Conservation (phyloP, 1,284 basidiomycete genomes). For the Leccinum cinnamomeum region DNA sequence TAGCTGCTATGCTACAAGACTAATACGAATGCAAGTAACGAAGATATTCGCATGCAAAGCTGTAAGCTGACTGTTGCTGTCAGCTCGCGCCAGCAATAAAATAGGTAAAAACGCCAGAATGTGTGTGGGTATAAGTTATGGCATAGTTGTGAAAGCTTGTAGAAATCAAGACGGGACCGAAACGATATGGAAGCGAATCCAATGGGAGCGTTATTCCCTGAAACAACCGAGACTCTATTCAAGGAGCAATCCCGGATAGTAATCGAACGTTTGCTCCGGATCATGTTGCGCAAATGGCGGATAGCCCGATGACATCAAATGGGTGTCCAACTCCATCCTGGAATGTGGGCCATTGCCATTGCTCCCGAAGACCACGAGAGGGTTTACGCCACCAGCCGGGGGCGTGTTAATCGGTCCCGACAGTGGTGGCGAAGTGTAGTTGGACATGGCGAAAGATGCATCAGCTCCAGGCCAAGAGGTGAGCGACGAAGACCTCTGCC, state of each 20-base stretch:
- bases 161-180: conserved; percentile 1
- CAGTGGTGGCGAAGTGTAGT: conserved; percentile 8
- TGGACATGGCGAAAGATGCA: conserved; percentile 22
- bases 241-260: conserved; percentile 43
- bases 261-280: conserved; percentile 38
- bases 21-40: conserved; percentile 16
- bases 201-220: conserved; percentile 33
- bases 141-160: conserved; percentile 16
- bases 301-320: conserved; percentile 26
- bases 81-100: conserved; percentile 4
- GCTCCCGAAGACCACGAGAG: conserved; percentile 25
- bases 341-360: conserved; percentile 16
- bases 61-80: conserved; percentile 7
- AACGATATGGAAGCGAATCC: neutral
- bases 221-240: conserved; percentile 55
- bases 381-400: conserved; percentile 24
- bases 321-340: conserved; percentile 26
- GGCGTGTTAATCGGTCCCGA: conserved; percentile 20
- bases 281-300: conserved; percentile 31
- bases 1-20: conserved; percentile 29
- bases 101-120: conserved; percentile 2
- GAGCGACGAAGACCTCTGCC: conserved; percentile 32
- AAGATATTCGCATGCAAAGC: conserved; percentile 5
- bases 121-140: conserved; percentile 21
- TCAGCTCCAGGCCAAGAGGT: conserved; percentile 31